Base-by-base conservation (phyloP, 202 grass and related monocot species). In the Eragrostis tef region DNA sequence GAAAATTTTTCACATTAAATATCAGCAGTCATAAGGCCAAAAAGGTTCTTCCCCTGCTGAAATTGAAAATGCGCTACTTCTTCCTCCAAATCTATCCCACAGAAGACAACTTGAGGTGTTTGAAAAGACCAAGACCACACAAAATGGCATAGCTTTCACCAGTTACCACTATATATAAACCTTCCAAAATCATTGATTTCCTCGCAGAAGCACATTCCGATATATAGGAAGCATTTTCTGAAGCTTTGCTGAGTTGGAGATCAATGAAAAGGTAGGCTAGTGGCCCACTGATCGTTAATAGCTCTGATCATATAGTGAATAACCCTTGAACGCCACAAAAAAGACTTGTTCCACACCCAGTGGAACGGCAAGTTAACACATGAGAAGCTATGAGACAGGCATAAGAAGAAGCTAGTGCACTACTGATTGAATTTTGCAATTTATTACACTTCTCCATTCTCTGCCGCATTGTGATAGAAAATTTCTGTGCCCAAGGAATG, bases 291-390 rank as follows among this genome's bases (percentile, higher is more conserved):
- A n/a, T 42, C 46, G 16, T 75, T 8, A 68, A 26, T 75, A 56
- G 44, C 70, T 84, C 24, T 11, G 9, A 39, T 80, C 62, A 70
- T 74, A 70, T 19, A 42, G 24, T 51, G 70, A 73, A 63, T 48
- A 79, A 73, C 39, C 25, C 58, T 19, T 25, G 11, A 57, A 34
- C 27, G 64, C 46, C 1, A 71, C 5, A 1, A 67, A 70, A 82
- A 10, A 11, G 34, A 46, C 34, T 7, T 6, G 34, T 27, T 67
- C 19, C n/a, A 64, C 46, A 25, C 9, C 27, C 47, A 51, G 54
- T 73, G 67, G 75, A 44, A 42, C 22, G 45, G 73, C 29, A 58
- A 69, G 24, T 69, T 10, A 87, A 75, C 14, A 62, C 22, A 17
- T 3, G 0, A 46, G 34, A 69, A 29, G 50, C 34, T 46, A 80